These are phyloP conservation scores for Lepiota subincarnata DNA, from an alignment of 768 basidiomycete species.

Conservation along the genomic window DNA sequence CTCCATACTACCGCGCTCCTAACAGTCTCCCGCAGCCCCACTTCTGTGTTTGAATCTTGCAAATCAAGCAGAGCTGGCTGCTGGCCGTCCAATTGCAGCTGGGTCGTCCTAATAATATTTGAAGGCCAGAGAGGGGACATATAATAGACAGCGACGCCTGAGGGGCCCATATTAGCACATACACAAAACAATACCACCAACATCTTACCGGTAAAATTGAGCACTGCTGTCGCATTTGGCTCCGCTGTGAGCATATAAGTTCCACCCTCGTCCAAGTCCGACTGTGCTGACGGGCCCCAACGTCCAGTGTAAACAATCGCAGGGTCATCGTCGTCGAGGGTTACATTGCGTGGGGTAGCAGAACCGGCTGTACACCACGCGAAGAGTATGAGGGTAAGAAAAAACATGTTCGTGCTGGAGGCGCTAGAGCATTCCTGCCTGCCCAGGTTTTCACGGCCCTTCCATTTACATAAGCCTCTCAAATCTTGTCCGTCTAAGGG, in stretches of 20 bases:
- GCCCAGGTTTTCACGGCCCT: too few relatives aligned
- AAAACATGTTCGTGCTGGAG: background rate
- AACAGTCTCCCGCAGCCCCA: slow-evolving; percentile 34
- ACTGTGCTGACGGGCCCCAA: background rate
- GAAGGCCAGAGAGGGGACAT: slow-evolving; percentile 36
- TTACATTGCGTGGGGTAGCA: slow-evolving; percentile 7
- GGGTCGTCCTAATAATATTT: slow-evolving; percentile 30
- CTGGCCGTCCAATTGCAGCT: slow-evolving; percentile 33
- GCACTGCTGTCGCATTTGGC: background rate
- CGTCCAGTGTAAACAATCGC: slow-evolving; percentile 2
- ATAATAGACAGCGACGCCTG: slow-evolving; percentile 34
- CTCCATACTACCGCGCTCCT: slow-evolving; percentile 34
- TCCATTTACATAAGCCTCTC: too few relatives aligned
- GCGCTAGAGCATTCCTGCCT: background rate
- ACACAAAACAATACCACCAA: too few relatives aligned
- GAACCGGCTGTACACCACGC: background rate
- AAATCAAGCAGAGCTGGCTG: slow-evolving; percentile 31
- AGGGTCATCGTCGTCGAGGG: slow-evolving; percentile 10
- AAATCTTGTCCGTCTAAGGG: too few relatives aligned
- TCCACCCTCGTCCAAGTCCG: background rate
- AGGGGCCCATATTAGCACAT: too few relatives aligned
- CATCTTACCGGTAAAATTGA: slow-evolving; percentile 12
- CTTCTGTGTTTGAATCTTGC: slow-evolving; percentile 19
- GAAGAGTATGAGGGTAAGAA: background rate
- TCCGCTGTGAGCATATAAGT: background rate